Percentiles rank a stretch among this genome's conserved stretches.
These are phyloP conservation scores for Desmodesmus armatus DNA, from an alignment of 139 green algal genomes.

Conservation along the genomic window DNA sequence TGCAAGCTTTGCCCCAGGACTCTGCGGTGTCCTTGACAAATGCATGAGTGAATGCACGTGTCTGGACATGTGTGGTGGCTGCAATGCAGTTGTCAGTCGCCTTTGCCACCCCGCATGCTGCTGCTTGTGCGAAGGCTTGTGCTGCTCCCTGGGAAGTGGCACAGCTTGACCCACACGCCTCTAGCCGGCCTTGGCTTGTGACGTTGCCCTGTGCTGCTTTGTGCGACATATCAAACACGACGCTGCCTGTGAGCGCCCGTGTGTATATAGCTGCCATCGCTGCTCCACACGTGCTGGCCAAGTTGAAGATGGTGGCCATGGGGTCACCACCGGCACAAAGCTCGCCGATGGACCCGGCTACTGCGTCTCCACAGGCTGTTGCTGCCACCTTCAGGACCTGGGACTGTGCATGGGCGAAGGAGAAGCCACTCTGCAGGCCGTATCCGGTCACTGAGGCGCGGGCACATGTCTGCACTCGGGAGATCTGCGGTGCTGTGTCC, in stretches of 20 bases:
- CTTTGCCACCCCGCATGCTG: conserved; percentile 22
- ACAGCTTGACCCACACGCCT: conserved; percentile 32
- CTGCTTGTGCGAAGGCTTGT: conserved; percentile 46
- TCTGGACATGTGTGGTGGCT: conserved; percentile 24
- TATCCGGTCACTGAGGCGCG: conserved; percentile 23
- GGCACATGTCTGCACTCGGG: conserved; percentile 41
- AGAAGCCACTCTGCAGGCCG: conserved; percentile 5
- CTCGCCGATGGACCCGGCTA: conserved; percentile 17
- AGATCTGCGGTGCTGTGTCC: conserved; percentile 26
- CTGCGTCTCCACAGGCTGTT: conserved; percentile 43
- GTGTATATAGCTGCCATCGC: conserved; percentile 41
- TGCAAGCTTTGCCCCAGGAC: conserved; percentile 36
- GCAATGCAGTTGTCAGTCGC: conserved; percentile 42
- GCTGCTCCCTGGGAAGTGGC: conserved; percentile 37
- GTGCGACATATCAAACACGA: conserved; percentile 10
- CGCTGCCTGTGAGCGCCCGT: background rate
- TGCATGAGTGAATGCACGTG: conserved; percentile 8
- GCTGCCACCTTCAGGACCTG: conserved; percentile 5
- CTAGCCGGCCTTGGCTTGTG: conserved; percentile 12
- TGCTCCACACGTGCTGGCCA: conserved; percentile 16
- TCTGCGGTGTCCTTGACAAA: conserved; percentile 27
- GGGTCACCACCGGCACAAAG: conserved; percentile 42
- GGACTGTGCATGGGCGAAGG: conserved; percentile 19
- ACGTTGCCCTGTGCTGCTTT: background rate
- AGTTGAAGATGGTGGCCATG: conserved; percentile 31